A percentile compares a stretch with the other conserved stretches of the same genome.
phyloP scores from a whole-genome alignment of 192 early-diverging fungal genomes.

The Mortierella hygrophila region DNA sequence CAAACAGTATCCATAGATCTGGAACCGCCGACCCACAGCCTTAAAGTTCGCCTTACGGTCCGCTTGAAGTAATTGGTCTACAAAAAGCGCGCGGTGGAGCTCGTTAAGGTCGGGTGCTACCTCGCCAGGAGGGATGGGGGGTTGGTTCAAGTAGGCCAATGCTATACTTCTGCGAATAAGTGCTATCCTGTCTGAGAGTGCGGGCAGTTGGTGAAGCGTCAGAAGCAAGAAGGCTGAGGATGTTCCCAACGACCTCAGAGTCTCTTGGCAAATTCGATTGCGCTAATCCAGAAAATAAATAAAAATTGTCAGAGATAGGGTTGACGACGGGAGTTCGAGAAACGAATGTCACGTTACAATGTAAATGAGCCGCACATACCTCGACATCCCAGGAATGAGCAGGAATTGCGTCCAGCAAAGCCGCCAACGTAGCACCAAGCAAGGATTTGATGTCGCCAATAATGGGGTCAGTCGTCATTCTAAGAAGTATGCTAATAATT shows the following conservation, averaged over 20 bases:
- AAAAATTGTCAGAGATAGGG: not conserved
- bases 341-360: not conserved
- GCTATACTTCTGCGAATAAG: conserved; percentile 37
- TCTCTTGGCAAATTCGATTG: conserved; percentile 22
- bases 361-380: not conserved
- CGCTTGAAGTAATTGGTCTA: conserved; percentile 17
- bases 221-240: conserved; percentile 38
- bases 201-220: conserved; percentile 26
- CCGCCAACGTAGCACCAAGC: conserved; percentile 31
- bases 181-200: conserved; percentile 24
- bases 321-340: not conserved
- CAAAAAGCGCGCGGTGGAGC: conserved; percentile 31
- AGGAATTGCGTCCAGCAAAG: conserved; percentile 34
- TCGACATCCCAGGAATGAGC: conserved; percentile 18
- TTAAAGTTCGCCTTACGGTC: conserved; percentile 23
- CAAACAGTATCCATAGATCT: conserved; percentile 41
- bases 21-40: conserved; percentile 26
- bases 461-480: conserved; percentile 50
- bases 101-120: conserved; percentile 24
- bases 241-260: conserved; percentile 23
- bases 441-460: conserved; percentile 45
- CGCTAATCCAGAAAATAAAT: conserved; percentile 15
- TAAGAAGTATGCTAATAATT: conserved; percentile 30
- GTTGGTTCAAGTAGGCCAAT: conserved; percentile 13
- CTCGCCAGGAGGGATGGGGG: conserved; percentile 15